Evolutionary conservation across 108 stramenopile genomes (phyloP), one percentile per base, ranked within the genome.

Genomic region (Schizochytrium sp.): DNA sequence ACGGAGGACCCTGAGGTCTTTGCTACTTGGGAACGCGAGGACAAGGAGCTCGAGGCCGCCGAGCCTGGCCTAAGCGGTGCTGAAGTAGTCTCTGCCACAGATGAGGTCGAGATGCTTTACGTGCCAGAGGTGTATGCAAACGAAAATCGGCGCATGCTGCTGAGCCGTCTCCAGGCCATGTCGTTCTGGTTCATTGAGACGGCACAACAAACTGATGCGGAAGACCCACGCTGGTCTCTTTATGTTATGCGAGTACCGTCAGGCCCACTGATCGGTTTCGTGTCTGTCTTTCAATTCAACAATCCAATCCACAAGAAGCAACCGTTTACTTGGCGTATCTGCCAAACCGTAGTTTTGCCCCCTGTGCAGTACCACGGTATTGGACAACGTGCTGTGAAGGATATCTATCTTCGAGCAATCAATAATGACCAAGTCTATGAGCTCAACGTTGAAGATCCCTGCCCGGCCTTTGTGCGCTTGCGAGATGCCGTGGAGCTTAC

Each of bases 111-210:
- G 3, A 47, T 83, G 0, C 1, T 83, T 13, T 53, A n/a, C 47
- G 49, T 47, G 38, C 5, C 19, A 3, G 50, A 83, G 47, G 76
- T 83, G 5, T 28, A 50, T 53, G n/a, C 47, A 7, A 55, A 42
- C 3, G 47, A 49, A 53, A 38, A 55, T 47, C 50, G 50, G 38
- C 50, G 76, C 50, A 28, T 55, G 7, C 76, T 83, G 50, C 49
- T 83, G 76, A 83, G 53, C 28, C 10, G 76, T n/a, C 5, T 83
- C 38, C 76, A 83, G 47, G 76, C 76, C 47, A 83, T 83, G 76
- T 83, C 76, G 5, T 83, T 83, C 28, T 83, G 76, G 76, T 83
- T 47, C 50, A 83, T 83, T 10, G 76, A 83, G 76, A 55, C 76
- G 50, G 47, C 76, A n/a, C 50, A 83, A 28, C 76, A 83, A 42